Conservation (phyloP, 495 filamentous ascomycete genomes). For the Jackrogersella multiformis region DNA sequence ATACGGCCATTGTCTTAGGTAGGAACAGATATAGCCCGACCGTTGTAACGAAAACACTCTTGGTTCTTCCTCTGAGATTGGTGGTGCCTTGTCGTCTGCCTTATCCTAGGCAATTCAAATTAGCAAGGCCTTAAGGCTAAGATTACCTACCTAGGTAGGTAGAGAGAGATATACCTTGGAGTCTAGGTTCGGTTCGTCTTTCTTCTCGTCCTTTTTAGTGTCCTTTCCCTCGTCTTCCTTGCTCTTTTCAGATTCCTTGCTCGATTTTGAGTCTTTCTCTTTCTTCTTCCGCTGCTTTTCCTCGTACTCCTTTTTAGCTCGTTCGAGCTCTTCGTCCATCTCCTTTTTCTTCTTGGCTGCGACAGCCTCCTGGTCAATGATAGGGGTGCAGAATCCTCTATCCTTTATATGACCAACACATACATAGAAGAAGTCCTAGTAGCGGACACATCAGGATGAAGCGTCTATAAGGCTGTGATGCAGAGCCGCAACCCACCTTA, state of each 20-base stretch:
- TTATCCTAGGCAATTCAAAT: slow-evolving; percentile 60
- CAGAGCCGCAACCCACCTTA: slow-evolving; percentile 66
- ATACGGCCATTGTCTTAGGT: not conserved
- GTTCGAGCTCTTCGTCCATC: slow-evolving; percentile 74
- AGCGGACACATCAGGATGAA: slow-evolving; percentile 31
- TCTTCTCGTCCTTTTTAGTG: slow-evolving; percentile 53
- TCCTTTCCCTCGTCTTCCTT: slow-evolving; percentile 60
- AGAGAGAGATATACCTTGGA: slow-evolving; percentile 33
- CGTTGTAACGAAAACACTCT: slow-evolving; percentile 87
- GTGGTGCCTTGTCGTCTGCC: slow-evolving; percentile 58
- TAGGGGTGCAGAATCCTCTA: slow-evolving; percentile 78
- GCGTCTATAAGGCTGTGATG: slow-evolving; percentile 1
- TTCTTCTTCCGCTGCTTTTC: slow-evolving; percentile 75
- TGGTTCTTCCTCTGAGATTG: slow-evolving; percentile 67
- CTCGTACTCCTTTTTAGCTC: slow-evolving; percentile 82
- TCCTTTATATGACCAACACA: slow-evolving; percentile 89
- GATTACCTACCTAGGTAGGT: slow-evolving; percentile 20
- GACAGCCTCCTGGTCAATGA: slow-evolving; percentile 77
- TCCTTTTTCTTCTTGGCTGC: slow-evolving; percentile 75
- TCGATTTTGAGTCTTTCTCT: slow-evolving; percentile 61
- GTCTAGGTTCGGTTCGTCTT: slow-evolving; percentile 27
- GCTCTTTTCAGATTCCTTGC: slow-evolving; percentile 53
- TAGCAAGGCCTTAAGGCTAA: slow-evolving; percentile 14
- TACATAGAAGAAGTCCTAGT: slow-evolving; percentile 92
- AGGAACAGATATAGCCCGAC: slow-evolving; percentile 56